Percentiles rank a stretch among this genome's conserved stretches.
phyloP scores from a whole-genome alignment of 495 filamentous ascomycete genomes.

The Aspergillus asperescens region DNA sequence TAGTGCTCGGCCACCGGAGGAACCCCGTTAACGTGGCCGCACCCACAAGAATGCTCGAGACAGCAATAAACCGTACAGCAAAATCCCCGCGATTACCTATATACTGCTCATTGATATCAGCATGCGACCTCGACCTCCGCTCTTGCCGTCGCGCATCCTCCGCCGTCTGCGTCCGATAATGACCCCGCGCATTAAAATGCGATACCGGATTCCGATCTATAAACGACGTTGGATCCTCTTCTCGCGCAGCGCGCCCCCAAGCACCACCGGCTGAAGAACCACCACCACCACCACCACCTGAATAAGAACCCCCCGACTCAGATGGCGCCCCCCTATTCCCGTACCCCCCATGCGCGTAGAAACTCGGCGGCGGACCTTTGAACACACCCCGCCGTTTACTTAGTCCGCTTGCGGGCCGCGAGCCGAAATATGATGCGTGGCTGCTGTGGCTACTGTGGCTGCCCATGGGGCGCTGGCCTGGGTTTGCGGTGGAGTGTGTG shows the following conservation, averaged over 20 bases:
- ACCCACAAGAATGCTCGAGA: slow-evolving; percentile 34
- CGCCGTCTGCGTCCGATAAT: slow-evolving; percentile 62
- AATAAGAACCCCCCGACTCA: background rate
- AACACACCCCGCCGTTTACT: slow-evolving; percentile 69
- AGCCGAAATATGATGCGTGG: slow-evolving; percentile 50
- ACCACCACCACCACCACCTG: background rate
- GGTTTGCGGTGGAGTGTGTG: slow-evolving; percentile 24
- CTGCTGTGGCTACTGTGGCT: slow-evolving; percentile 26
- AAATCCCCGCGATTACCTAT: slow-evolving; percentile 31
- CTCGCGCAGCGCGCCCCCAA: slow-evolving; percentile 15
- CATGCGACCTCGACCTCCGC: slow-evolving; percentile 26
- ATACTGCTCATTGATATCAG: slow-evolving; percentile 26
- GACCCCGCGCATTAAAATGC: slow-evolving; percentile 61
- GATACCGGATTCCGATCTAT: slow-evolving; percentile 50
- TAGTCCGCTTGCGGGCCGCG: slow-evolving; percentile 72
- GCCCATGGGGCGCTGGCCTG: slow-evolving; percentile 45
- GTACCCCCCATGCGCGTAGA: slow-evolving; percentile 70
- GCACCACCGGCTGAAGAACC: slow-evolving; percentile 24
- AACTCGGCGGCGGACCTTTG: slow-evolving; percentile 81
- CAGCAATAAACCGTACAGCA: slow-evolving; percentile 42
- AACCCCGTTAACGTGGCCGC: slow-evolving; percentile 23
- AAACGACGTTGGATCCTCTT: slow-evolving; percentile 41
- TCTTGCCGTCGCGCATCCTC: slow-evolving; percentile 50
- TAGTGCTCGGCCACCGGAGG: slow-evolving; percentile 13
- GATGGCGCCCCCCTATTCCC: slow-evolving; percentile 19